Conservation (phyloP, 768 basidiomycete genomes). For the Rhodosporidiobolus odoratus region DNA sequence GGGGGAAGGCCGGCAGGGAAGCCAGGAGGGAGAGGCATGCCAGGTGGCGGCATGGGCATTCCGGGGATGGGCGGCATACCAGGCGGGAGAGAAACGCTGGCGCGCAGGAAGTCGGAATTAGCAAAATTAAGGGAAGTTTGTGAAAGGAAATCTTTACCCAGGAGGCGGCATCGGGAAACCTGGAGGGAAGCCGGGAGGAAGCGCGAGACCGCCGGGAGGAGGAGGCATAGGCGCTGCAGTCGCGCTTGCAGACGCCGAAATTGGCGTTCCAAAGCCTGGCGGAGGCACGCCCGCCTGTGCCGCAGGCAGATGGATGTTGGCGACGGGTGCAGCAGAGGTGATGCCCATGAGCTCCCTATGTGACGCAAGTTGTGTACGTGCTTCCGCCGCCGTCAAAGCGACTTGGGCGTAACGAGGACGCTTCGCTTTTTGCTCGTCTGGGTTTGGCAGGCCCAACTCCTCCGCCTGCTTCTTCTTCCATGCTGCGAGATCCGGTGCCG, state of each 20-base stretch:
- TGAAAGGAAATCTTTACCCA: conserved; percentile 28
- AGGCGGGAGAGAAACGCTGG: neutral
- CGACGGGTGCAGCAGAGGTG: conserved; percentile 47
- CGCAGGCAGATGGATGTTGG: conserved; percentile 23
- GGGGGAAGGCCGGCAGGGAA: conserved; percentile 16
- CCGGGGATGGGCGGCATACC: conserved; percentile 20
- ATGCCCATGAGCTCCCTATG: conserved; percentile 80
- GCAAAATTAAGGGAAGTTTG: neutral
- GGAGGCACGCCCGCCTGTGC: conserved; percentile 24
- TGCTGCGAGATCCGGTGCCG: conserved; percentile 85
- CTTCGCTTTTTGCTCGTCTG: conserved; percentile 62
- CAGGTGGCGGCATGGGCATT: conserved; percentile 36
- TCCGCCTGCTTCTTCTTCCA: conserved; percentile 94
- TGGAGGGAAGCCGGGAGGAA: conserved; percentile 42
- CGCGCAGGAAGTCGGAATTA: neutral
- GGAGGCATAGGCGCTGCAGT: conserved; percentile 25
- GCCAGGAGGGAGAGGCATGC: conserved; percentile 39
- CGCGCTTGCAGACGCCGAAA: conserved; percentile 1
- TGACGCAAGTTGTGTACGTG: conserved; percentile 75
- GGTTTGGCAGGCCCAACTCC: conserved; percentile 65
- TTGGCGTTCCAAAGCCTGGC: conserved; percentile 35
- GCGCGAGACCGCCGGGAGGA: conserved; percentile 21
- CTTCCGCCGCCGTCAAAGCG: conserved; percentile 71
- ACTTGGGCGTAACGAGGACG: conserved; percentile 65
- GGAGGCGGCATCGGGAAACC: conserved; percentile 28